Conservation (phyloP, 2,329 filamentous ascomycete species). For the Diplodia seriata region DNA sequence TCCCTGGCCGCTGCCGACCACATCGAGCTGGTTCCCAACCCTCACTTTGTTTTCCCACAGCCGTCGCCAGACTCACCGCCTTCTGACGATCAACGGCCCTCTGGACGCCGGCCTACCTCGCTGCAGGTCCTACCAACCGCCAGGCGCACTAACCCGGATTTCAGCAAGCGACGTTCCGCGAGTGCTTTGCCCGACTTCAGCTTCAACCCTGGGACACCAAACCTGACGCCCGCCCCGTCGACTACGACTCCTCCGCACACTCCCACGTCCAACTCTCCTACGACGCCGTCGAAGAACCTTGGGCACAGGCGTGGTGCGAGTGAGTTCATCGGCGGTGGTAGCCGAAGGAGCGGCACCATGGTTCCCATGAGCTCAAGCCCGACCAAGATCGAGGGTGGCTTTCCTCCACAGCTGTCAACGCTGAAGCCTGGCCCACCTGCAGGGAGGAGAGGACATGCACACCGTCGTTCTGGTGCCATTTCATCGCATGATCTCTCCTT, state of each 20-base stretch:
- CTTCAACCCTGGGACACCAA: slow-evolving; percentile 54
- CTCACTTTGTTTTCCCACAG: slow-evolving; percentile 58
- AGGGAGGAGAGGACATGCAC: slow-evolving; percentile 73
- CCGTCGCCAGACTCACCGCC: slow-evolving; percentile 43
- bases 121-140: slow-evolving; percentile 46
- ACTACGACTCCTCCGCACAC: slow-evolving; percentile 48
- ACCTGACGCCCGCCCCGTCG: slow-evolving; percentile 34
- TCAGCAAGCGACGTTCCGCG: slow-evolving; percentile 50
- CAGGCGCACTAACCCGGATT: slow-evolving; percentile 42
- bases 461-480: slow-evolving; percentile 80
- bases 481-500: slow-evolving; percentile 81
- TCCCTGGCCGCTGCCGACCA: slow-evolving; percentile 40
- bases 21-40: slow-evolving; percentile 56
- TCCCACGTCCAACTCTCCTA: slow-evolving; percentile 45
- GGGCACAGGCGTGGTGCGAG: slow-evolving; percentile 80
- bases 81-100: slow-evolving; percentile 41
- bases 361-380: slow-evolving; percentile 72
- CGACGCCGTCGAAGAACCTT: slow-evolving; percentile 60
- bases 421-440: slow-evolving; percentile 57
- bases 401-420: slow-evolving; percentile 62
- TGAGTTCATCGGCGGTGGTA: slow-evolving; percentile 82
- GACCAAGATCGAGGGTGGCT: slow-evolving; percentile 67
- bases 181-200: slow-evolving; percentile 56
- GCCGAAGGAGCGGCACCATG: slow-evolving; percentile 54
- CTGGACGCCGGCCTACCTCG: slow-evolving; percentile 48